These are phyloP conservation scores for Pseudoneurospora amorphoporcata DNA, from an alignment of 495 filamentous ascomycete species.

Conservation along the genomic window DNA sequence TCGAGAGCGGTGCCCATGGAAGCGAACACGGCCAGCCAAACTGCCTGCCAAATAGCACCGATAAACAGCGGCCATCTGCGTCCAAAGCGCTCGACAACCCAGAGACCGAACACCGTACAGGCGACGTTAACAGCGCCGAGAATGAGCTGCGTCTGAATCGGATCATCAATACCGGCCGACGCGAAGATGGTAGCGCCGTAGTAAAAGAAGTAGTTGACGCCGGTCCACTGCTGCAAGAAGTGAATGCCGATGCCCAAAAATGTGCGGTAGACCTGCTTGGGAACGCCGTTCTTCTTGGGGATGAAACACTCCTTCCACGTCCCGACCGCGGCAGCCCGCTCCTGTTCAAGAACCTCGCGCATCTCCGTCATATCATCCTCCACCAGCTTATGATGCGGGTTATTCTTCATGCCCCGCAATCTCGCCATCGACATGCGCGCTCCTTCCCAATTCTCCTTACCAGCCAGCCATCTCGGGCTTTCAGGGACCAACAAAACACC, in stretches of 20 bases:
- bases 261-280: conserved; percentile 59
- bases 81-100: conserved; percentile 55
- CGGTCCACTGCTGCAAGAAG: conserved; percentile 57
- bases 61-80: conserved; percentile 55
- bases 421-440: conserved; percentile 52
- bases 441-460: conserved; percentile 42
- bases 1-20: conserved; percentile 42
- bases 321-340: conserved; percentile 37
- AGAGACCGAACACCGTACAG: conserved; percentile 57
- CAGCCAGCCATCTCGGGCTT: conserved; percentile 51
- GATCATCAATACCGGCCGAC: conserved; percentile 51
- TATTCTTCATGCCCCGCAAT: conserved; percentile 50
- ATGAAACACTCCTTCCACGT: conserved; percentile 49
- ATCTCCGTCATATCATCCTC: conserved; percentile 57
- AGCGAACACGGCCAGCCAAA: conserved; percentile 63
- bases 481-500: conserved; percentile 55
- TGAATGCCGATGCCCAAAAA: conserved; percentile 56
- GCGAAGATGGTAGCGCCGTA: conserved; percentile 49
- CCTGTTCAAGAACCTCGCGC: conserved; percentile 51
- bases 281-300: conserved; percentile 29
- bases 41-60: conserved; percentile 55
- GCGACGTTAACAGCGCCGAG: conserved; percentile 61
- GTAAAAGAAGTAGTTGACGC: conserved; percentile 50
- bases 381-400: conserved; percentile 46
- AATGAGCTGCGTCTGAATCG: conserved; percentile 58